Evolutionary conservation across 2,329 filamentous ascomycete genomes (phyloP), one percentile per base, ranked within the genome.

Genomic region (Colletotrichum melonis): DNA sequence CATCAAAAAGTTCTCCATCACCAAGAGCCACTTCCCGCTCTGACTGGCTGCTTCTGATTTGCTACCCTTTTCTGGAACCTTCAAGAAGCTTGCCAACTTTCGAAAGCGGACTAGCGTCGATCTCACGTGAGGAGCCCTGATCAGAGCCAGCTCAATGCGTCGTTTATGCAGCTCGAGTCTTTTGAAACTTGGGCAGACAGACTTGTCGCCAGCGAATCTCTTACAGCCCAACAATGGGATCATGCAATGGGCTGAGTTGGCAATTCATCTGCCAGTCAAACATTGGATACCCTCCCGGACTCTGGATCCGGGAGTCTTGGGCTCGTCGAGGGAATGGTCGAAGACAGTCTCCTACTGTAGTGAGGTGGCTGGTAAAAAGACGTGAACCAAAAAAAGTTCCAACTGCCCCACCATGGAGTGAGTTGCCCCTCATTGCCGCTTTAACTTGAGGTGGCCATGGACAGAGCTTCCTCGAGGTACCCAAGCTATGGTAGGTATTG

Each of bases 381-480:
- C 42, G 42, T 49, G 74, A 75, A 75, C 66, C 69, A 55, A 57
- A 72, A 65, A 69, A 73, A 63, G 59, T 63, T 63, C 63, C 80
- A 91, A 85, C 77, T 92, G 92, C 79, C 86, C 93, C 55, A 88
- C 90, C 68, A 81, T 88, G 16, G 85, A 88, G 30, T 85, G 85
- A 12, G 85, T 85, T 76, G 93, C 90, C 79, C 88, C 84, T n/a
- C 92, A 12, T 93, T 92, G 76, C 91, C 92, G 56, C 89, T 93
- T 58, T 91, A 92, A 75, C 22, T 63, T 3, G 86, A 91, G 71
- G 19, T 28, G 5, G 24, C 4, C 86, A 91, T 71, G n/a, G 30
- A 66, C 32, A 63, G 60, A 73, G 71, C 67, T 73, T 66, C 60
- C 60, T 24, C 14, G 16, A 42, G 38, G 38, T 19, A 42, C 38